Evolutionary conservation across 257 asterid genomes (phyloP).

Genomic region (Leonotis leonurus): DNA sequence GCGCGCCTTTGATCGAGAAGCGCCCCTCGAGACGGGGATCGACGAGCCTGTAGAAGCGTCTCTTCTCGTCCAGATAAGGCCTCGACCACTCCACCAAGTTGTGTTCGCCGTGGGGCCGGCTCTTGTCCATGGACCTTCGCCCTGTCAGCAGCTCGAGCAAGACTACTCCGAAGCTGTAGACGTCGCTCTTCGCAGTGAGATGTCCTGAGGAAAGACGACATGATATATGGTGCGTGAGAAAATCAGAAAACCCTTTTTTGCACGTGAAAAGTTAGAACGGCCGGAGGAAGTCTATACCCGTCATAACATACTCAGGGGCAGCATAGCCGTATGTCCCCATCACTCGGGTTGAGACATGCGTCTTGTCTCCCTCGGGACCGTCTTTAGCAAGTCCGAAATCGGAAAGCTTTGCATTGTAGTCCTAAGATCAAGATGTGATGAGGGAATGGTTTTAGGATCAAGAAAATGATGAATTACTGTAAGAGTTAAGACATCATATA

Average conservation of each 20-base stretch:
- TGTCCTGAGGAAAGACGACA: constrained; percentile 44
- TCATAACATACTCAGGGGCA: constrained; percentile 77
- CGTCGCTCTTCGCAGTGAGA: constrained; percentile 74
- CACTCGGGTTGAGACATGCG: constrained; percentile 78
- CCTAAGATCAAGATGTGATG: constrained; percentile 41
- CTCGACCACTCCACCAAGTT: constrained; percentile 72
- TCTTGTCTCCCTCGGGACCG: constrained; percentile 76
- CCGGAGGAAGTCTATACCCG: constrained; percentile 29
- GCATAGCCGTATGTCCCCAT: constrained; percentile 92
- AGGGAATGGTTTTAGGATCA: constrained; percentile 10
- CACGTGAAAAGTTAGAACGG: background rate
- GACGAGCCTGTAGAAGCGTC: constrained; percentile 45
- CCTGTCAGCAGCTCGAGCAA: constrained; percentile 65
- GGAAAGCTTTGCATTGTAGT: constrained; percentile 75
- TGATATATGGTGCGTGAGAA: background rate
- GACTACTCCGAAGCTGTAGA: constrained; percentile 82
- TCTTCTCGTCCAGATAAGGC: constrained; percentile 51
- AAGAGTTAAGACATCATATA: constrained; percentile 21
- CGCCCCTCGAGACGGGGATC: constrained; percentile 73
- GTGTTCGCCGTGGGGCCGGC: constrained; percentile 50
- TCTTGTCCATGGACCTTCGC: constrained; percentile 67
- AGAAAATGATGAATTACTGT: background rate
- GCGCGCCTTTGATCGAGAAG: constrained; percentile 62
- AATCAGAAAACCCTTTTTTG: background rate
- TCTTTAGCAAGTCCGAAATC: constrained; percentile 89